Conservation (phyloP, 2,329 filamentous ascomycete species). For the Chaetoscypha palmicola region DNA sequence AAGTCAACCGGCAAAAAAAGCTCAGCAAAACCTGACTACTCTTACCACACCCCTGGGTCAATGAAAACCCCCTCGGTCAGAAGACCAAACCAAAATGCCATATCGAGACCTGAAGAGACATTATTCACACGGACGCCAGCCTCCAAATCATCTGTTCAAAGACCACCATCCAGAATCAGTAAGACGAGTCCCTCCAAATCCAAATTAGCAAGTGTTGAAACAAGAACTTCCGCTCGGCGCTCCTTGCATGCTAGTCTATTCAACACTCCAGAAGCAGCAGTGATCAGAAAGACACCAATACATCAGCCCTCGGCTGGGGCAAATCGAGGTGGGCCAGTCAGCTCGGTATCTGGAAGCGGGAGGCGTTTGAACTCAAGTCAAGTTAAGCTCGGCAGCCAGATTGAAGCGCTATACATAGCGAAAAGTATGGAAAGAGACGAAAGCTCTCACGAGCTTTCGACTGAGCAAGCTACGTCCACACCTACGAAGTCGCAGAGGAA, state of each 20-base stretch:
- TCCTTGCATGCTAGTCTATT: not conserved
- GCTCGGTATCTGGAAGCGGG: not conserved
- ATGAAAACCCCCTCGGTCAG: not conserved
- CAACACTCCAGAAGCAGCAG: not conserved
- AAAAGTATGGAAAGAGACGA: conserved; percentile 18
- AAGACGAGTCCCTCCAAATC: no score
- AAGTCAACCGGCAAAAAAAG: not conserved
- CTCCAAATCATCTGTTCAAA: no score
- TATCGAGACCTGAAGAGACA: not conserved
- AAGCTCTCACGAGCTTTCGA: not conserved
- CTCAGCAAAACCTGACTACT: not conserved
- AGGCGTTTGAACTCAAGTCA: conserved; percentile 2
- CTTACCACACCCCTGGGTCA: no score
- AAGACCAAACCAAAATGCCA: not conserved
- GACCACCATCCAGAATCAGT: no score
- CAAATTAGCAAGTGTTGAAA: no score
- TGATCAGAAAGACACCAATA: not conserved
- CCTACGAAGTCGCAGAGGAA: not conserved
- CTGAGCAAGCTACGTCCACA: not conserved
- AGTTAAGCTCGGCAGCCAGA: conserved; percentile 19
- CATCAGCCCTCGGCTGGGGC: not conserved
- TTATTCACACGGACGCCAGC: no score
- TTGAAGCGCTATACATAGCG: conserved; percentile 21
- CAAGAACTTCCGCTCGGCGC: not conserved
- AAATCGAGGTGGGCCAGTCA: not conserved